phyloP scores from a whole-genome alignment of 495 filamentous ascomycete species.

The Hypoxylon rickii region DNA sequence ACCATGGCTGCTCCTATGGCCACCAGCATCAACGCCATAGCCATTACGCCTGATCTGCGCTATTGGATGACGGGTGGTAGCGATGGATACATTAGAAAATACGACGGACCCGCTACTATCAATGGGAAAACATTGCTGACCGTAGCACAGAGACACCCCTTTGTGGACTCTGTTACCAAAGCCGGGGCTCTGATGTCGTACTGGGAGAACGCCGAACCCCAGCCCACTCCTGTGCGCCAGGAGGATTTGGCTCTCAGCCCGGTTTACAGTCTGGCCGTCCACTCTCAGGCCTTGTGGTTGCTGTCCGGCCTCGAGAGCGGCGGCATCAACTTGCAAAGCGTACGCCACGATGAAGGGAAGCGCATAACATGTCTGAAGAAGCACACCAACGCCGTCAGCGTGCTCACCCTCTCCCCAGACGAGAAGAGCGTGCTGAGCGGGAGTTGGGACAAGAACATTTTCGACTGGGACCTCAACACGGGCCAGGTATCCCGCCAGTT shows the following conservation, averaged over 20 bases:
- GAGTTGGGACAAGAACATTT: slow-evolving; percentile 92
- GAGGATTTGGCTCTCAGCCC: slow-evolving; percentile 71
- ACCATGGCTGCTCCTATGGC: slow-evolving; percentile 95
- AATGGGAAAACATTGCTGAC: slow-evolving; percentile 94
- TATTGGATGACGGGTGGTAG: slow-evolving; percentile 94
- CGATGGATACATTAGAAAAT: slow-evolving; percentile 94
- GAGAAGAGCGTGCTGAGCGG: slow-evolving; percentile 89
- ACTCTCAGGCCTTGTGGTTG: slow-evolving; percentile 88
- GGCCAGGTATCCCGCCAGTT: slow-evolving; percentile 77
- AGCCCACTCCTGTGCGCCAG: slow-evolving; percentile 44
- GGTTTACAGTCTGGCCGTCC: slow-evolving; percentile 91
- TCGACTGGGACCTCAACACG: slow-evolving; percentile 95
- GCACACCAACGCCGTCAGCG: slow-evolving; percentile 91
- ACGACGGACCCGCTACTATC: slow-evolving; percentile 91
- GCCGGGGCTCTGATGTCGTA: slow-evolving; percentile 91
- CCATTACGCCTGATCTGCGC: slow-evolving; percentile 90
- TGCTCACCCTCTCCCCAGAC: slow-evolving; percentile 78
- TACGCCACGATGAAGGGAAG: slow-evolving; percentile 95
- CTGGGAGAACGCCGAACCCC: slow-evolving; percentile 85
- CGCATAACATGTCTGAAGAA: slow-evolving; percentile 77
- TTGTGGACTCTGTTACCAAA: slow-evolving; percentile 96
- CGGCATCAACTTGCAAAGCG: slow-evolving; percentile 88
- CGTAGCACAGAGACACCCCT: slow-evolving; percentile 94
- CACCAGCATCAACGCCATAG: slow-evolving; percentile 92
- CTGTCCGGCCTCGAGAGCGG: slow-evolving; percentile 88